Evolutionary conservation across 345 rosid species (phyloP), one percentile per base, ranked within the genome.

Genomic region (Aquilaria sinensis): DNA sequence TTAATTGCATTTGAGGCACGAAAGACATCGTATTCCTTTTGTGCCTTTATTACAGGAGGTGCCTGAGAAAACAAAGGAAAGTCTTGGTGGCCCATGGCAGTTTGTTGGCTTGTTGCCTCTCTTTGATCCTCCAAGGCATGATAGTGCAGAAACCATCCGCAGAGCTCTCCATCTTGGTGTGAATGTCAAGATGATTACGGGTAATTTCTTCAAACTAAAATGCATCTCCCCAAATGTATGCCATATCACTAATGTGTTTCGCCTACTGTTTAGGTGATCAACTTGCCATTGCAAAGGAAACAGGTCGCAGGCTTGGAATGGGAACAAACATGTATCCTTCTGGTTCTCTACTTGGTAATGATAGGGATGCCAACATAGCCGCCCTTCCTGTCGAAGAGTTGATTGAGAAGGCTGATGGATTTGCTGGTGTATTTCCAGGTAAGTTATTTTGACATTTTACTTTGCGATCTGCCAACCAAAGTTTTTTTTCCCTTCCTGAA

Each of bases 301-400:
- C 97, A 12, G 97, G 97, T 9, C 85, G 92, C 53, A 82, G 95
- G 60, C 90, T 90, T 50, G 95, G 97, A 43, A 87, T 90, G 95
- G 97, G 97, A 67, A 70, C 95, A 48, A 90, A 90, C 69, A 90
- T 90, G 97, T 87, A 90, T 54, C 97, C 97, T 9, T 90, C 97
- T 2, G 84, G 92, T 32, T 74, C 97, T 51, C 71, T 90, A 47
- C 97, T 90, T 31, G 97, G 92, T 8, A 70, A 82, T 5, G 66
- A 85, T 72, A 83, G 78, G 72, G 97, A 87, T 58, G 75, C 56
- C 56, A 71, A 46, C 76, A 65, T 82, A 2, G 90, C 92, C 53
- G 58, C 84, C 30, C 73, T 90, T 78, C 92, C 95, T 23, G 63
- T 90, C 5, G 97, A 85, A 15, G 92, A 90, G 65, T 70, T 90